These are phyloP conservation scores for Blastocystis sp. DNA, from an alignment of 352 stramenopile species.

Conservation along the genomic window DNA sequence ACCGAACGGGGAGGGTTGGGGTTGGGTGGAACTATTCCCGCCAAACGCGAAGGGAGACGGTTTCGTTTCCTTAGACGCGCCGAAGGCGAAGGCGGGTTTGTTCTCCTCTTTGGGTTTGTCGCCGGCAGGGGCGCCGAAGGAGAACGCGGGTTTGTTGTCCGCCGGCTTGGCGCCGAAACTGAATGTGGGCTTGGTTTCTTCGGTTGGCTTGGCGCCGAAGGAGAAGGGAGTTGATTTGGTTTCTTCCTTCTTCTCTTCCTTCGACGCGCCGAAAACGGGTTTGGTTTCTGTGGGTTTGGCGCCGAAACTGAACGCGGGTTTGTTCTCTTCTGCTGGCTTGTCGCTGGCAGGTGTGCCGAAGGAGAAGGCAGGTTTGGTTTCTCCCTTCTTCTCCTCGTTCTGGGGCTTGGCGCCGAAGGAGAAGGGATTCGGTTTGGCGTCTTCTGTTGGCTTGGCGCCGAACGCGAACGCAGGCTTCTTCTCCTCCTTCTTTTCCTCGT, in stretches of 20 bases:
- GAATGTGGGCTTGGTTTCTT: background rate
- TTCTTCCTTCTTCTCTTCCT: background rate
- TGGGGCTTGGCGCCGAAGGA: background rate
- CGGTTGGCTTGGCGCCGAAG: background rate
- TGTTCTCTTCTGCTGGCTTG: background rate
- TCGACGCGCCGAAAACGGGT: background rate
- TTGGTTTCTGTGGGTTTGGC: too few species aligned
- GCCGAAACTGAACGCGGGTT: background rate
- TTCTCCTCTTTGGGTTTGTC: background rate
- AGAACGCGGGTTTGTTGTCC: background rate
- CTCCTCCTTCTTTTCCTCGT: slow-evolving; percentile 30
- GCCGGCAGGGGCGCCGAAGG: background rate
- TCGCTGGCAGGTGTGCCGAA: background rate
- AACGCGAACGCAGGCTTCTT: background rate
- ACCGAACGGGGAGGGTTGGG: slow-evolving; percentile 1
- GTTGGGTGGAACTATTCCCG: background rate
- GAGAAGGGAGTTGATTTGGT: background rate
- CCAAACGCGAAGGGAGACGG: background rate
- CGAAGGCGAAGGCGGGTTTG: background rate
- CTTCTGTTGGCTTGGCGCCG: background rate
- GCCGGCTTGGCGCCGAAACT: slow-evolving; percentile 6
- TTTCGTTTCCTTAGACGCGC: background rate
- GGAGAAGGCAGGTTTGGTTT: slow-evolving; percentile 1
- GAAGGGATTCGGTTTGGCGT: background rate
- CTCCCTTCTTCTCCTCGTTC: slow-evolving; percentile 9